Base-by-base conservation (phyloP, 2,329 filamentous ascomycete genomes). In the Stachybotrys echinatus region DNA sequence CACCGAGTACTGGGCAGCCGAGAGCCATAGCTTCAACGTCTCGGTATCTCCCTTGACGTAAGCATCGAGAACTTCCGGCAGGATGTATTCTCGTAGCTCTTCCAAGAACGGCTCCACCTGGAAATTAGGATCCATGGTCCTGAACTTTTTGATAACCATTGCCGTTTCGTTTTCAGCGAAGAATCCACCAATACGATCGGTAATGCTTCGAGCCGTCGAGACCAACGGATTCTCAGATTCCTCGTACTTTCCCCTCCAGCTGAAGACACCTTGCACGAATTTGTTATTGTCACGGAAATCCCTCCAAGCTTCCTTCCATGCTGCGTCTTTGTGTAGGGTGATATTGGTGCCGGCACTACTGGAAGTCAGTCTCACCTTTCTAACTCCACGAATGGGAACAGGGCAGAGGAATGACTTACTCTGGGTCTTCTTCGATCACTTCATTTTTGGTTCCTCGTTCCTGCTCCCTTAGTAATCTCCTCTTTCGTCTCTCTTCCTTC, bases 161-260 rank as follows among this genome's bases (percentile, higher is more conserved):
- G 94, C 94, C 0, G 91, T 96, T 74, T 99, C 94, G 68, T 97
- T 99, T 70, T 99, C 94, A 54, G 94, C 94, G 58, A 99, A 99
- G 74, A 96, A 99, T 23, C 94, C 91, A 44, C 88, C 90, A 38
- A 99, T 84, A 51, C 88, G 84, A 68, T 99, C 94, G 27, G 92
- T 92, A 59, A 99, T 96, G 67, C 89, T 91, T 65, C 94, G 87
- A 2, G 92, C 94, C 0, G 92, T 97, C 44, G 85, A 88, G 55
- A 99, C 89, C 42, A 99, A 78, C 6, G 94, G 92, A 68, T 99
- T 99, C 65, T 99, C 94, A 12, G 94, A 97, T 72, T 99, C 94
- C 58, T 95, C 87, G 73, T 97, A 97, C 50, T 85, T 85, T 50
- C 82, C 84, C 71, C 92, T 92, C 72, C 96, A 83, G 65, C 79